Base-by-base conservation (phyloP, 805 yeast species). In the Cyberlindnera saturnus region DNA sequence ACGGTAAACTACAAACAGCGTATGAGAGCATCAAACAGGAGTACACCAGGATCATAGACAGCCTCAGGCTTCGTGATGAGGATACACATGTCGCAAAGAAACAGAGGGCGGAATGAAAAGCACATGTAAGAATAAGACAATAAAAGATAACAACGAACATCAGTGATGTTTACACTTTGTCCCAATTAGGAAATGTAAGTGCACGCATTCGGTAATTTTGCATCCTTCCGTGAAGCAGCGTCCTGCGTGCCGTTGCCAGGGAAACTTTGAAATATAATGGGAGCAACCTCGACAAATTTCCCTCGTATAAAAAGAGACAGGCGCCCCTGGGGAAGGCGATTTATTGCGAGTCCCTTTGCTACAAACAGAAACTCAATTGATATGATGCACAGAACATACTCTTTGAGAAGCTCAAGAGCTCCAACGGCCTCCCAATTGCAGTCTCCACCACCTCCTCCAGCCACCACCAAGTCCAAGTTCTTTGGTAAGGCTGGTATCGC, bases 371-470 rank as follows among this genome's bases (percentile, higher is more conserved):
- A 26, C 15, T 16, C 15, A 36, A 16, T 23, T 23, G 11, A 8
- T 23, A 43, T 19, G n/a, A 84, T 85, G 91, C 89, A 85, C 71
- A 82, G 88, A 79, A 85, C 93, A 10, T 85, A 85, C 63, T 85
- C 93, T 17, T 69, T 85, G 61, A 82, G 91, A 78, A 73, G 80
- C 49, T 68, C 75, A 43, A 82, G 86, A 67, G 89, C 90, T 38
- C 91, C 90, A 53, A 82, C 91, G 33, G 89, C 90, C 49, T 76
- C 90, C 48, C 87, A 85, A 65, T 65, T 84, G 59, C 86, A 81
- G 58, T 73, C 83, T 39, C 91, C 93, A 28, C 85, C 90, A 35
- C 89, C 90, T 29, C 91, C 90, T 54, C 74, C 88, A 32, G 78
- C 91, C 10, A 69, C 87, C 40, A 84, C 90, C 58, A 75, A 70